These are phyloP conservation scores for Cochlearia excelsa DNA, from an alignment of 345 rosid species.

Conservation along the genomic window DNA sequence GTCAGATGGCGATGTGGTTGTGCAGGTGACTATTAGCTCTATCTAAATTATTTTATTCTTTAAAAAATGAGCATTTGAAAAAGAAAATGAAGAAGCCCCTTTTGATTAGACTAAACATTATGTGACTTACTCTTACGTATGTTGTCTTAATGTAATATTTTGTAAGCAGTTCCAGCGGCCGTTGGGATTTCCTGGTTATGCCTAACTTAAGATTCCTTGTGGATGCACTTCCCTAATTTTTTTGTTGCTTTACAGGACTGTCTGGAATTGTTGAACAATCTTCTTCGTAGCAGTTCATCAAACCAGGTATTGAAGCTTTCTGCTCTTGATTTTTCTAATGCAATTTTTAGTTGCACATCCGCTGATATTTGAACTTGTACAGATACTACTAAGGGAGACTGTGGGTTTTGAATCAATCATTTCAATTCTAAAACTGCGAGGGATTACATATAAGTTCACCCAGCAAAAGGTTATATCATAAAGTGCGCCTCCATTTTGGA, in stretches of 20 bases:
- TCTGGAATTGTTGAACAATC: conserved; percentile 87
- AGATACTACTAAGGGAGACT: conserved; percentile 92
- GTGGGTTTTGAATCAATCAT: conserved; percentile 80
- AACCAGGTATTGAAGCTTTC: conserved; percentile 62
- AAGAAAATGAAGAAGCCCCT: conserved; percentile 4
- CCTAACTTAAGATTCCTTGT: conserved; percentile 11
- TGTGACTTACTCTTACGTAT: neutral
- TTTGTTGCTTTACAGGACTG: conserved; percentile 59
- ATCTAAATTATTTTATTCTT: neutral
- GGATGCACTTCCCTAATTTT: conserved; percentile 9
- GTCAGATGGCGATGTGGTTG: conserved; percentile 97
- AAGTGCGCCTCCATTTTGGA: conserved; percentile 19
- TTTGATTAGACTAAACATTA: conserved; percentile 3
- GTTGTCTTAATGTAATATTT: neutral
- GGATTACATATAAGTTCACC: conserved; percentile 76
- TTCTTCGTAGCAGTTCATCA: conserved; percentile 75
- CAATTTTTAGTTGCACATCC: conserved; percentile 11
- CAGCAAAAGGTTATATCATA: conserved; percentile 91
- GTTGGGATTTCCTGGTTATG: conserved; percentile 12
- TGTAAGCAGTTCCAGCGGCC: conserved; percentile 3
- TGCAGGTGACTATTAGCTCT: conserved; percentile 60
- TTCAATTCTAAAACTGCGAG: conserved; percentile 72
- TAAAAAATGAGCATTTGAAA: neutral
- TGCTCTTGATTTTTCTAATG: conserved; percentile 4
- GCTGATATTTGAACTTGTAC: conserved; percentile 34